Percentiles rank a stretch among this genome's conserved stretches.
Evolutionary conservation across 208 protist species (phyloP).

Genomic region (Herpetomonas tarakana): DNA sequence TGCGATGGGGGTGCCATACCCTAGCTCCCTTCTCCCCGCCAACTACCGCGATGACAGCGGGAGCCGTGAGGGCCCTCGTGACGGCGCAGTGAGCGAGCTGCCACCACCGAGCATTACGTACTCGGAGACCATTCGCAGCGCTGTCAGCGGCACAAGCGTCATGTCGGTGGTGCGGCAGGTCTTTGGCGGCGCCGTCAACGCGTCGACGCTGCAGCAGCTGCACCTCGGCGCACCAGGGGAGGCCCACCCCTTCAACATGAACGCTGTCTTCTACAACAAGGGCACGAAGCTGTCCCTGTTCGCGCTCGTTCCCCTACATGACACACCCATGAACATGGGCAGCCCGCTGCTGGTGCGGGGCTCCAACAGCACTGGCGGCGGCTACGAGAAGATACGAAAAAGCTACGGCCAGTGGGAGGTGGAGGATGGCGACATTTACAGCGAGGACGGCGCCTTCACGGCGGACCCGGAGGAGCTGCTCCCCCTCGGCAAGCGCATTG

Average conservation of each 20-base stretch:
- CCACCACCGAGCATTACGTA: slow-evolving; percentile 55
- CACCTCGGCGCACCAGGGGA: slow-evolving; percentile 69
- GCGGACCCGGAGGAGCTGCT: slow-evolving; percentile 57
- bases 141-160: slow-evolving; percentile 73
- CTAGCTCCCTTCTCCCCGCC: slow-evolving; percentile 12
- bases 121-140: slow-evolving; percentile 56
- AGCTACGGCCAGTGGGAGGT: slow-evolving; percentile 87
- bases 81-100: slow-evolving; percentile 18
- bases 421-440: slow-evolving; percentile 56
- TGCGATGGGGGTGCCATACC: slow-evolving; percentile 66
- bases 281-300: slow-evolving; percentile 80
- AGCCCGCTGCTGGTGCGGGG: slow-evolving; percentile 65
- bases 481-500: slow-evolving; percentile 60
- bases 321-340: slow-evolving; percentile 77
- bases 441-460: slow-evolving; percentile 82
- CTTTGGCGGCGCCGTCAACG: slow-evolving; percentile 73
- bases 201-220: slow-evolving; percentile 54
- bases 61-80: slow-evolving; percentile 1
- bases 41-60: not conserved
- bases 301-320: slow-evolving; percentile 73
- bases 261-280: slow-evolving; percentile 67
- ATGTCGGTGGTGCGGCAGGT: slow-evolving; percentile 83
- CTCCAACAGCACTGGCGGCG: slow-evolving; percentile 63
- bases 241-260: slow-evolving; percentile 70
- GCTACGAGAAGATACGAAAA: slow-evolving; percentile 53